phyloP scores from a whole-genome alignment of 2,329 filamentous ascomycete species.

The Beauveria scarabaeidicola region DNA sequence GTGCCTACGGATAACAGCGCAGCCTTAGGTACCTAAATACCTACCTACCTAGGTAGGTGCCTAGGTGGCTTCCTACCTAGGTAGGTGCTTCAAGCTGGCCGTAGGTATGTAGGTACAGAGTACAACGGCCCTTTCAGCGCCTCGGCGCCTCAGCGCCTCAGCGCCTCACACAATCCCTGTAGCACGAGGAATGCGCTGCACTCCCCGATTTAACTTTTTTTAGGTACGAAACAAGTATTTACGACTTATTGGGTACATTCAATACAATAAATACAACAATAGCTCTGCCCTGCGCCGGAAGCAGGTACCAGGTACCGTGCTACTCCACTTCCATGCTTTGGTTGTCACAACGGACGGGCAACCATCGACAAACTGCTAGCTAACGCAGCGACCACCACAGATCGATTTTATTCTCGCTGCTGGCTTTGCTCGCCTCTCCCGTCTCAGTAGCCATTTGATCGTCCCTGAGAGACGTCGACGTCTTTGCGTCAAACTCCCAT shows the following conservation, averaged over 20 bases:
- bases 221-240: too few relatives aligned
- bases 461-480: neutral
- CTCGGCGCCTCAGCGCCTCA: too few relatives aligned
- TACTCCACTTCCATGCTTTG: slow-evolving; percentile 9
- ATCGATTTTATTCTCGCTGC: neutral
- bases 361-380: neutral
- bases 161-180: too few relatives aligned
- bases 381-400: neutral
- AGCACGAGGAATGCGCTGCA: too few relatives aligned
- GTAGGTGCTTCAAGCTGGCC: too few relatives aligned
- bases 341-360: slow-evolving; percentile 3
- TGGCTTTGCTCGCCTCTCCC: neutral
- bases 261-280: too few relatives aligned
- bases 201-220: too few relatives aligned
- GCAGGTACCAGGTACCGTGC: slow-evolving; percentile 9
- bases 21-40: neutral
- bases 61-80: neutral
- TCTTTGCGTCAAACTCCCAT: neutral
- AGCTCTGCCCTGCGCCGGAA: neutral
- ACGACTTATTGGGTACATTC: too few relatives aligned
- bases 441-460: neutral
- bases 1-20: too few relatives aligned
- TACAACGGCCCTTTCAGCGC: too few relatives aligned
- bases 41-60: neutral
- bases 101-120: too few relatives aligned